A percentile compares a stretch with the other conserved stretches of the same genome.
phyloP scores from a whole-genome alignment of 2,329 filamentous ascomycete species.

The Xylaria multiplex region DNA sequence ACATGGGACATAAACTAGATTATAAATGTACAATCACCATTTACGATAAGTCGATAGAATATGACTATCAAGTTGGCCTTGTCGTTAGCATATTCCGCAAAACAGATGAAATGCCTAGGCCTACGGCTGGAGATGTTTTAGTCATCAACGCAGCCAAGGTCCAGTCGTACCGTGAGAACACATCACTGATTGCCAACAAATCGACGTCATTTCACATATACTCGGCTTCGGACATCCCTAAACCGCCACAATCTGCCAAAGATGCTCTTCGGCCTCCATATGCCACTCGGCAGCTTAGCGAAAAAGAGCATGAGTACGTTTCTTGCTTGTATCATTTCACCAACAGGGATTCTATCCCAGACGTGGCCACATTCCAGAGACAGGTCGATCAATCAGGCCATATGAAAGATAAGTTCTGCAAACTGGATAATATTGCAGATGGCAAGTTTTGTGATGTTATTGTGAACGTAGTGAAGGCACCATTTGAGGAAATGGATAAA shows the following conservation, averaged over 20 bases:
- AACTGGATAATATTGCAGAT: slow-evolving; percentile 70
- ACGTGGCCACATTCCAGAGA: slow-evolving; percentile 54
- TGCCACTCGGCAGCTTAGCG: slow-evolving; percentile 34
- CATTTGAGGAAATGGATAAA: slow-evolving; percentile 56
- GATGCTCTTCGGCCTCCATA: slow-evolving; percentile 44
- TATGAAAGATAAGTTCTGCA: slow-evolving; percentile 66
- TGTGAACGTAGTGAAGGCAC: slow-evolving; percentile 72
- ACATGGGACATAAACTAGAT: slow-evolving; percentile 54
- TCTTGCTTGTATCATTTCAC: slow-evolving; percentile 58
- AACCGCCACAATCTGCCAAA: slow-evolving; percentile 52
- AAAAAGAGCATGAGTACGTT: slow-evolving; percentile 57
- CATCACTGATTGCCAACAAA: slow-evolving; percentile 58
- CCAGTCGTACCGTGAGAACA: slow-evolving; percentile 42
- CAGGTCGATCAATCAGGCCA: slow-evolving; percentile 54
- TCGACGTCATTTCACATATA: slow-evolving; percentile 60
- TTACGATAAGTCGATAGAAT: slow-evolving; percentile 66
- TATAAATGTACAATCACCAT: slow-evolving; percentile 70
- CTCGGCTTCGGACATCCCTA: slow-evolving; percentile 53
- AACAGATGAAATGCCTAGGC: slow-evolving; percentile 57
- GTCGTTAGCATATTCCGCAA: slow-evolving; percentile 70
- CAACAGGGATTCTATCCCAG: slow-evolving; percentile 57
- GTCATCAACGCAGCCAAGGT: slow-evolving; percentile 69
- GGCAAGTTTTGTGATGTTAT: slow-evolving; percentile 73
- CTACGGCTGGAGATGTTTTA: slow-evolving; percentile 69
- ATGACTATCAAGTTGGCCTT: slow-evolving; percentile 53